A percentile compares a stretch with the other conserved stretches of the same genome.
phyloP scores from a whole-genome alignment of 208 protist species.

The Perkinsela sp. region DNA sequence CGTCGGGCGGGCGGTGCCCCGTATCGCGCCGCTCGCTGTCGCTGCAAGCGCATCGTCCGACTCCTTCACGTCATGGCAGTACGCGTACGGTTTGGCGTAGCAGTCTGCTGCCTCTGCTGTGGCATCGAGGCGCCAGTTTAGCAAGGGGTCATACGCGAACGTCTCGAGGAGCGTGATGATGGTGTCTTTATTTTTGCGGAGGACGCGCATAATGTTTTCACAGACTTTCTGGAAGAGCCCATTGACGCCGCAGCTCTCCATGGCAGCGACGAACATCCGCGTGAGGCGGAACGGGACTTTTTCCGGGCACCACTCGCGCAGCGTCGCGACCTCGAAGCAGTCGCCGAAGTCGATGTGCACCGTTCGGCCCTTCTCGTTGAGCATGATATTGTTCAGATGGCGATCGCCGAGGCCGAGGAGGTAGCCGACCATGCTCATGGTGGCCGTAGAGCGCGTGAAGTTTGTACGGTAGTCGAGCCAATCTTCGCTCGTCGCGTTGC shows the following conservation, averaged over 20 bases:
- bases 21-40: background rate
- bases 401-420: conserved; percentile 94
- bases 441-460: conserved; percentile 90
- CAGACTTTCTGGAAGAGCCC: conserved; percentile 89
- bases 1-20: background rate
- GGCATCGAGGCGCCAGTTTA: conserved; percentile 90
- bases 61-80: background rate
- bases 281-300: conserved; percentile 98
- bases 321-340: conserved; percentile 98
- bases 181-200: conserved; percentile 90
- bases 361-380: conserved; percentile 85
- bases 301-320: conserved; percentile 91
- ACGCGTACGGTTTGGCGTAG: background rate
- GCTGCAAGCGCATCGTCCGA: background rate
- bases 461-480: conserved; percentile 91
- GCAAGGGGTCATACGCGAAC: conserved; percentile 99
- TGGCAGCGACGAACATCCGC: conserved; percentile 86
- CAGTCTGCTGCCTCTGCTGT: conserved; percentile 17
- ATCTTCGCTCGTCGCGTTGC: conserved; percentile 80
- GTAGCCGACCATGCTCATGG: conserved; percentile 96
- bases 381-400: conserved; percentile 98
- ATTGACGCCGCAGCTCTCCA: conserved; percentile 93
- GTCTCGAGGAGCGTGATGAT: conserved; percentile 97
- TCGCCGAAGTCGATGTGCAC: conserved; percentile 99
- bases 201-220: conserved; percentile 86